Evolutionary conservation across 495 filamentous ascomycete genomes (phyloP).

Genomic region (Annulohypoxylon stygium): DNA sequence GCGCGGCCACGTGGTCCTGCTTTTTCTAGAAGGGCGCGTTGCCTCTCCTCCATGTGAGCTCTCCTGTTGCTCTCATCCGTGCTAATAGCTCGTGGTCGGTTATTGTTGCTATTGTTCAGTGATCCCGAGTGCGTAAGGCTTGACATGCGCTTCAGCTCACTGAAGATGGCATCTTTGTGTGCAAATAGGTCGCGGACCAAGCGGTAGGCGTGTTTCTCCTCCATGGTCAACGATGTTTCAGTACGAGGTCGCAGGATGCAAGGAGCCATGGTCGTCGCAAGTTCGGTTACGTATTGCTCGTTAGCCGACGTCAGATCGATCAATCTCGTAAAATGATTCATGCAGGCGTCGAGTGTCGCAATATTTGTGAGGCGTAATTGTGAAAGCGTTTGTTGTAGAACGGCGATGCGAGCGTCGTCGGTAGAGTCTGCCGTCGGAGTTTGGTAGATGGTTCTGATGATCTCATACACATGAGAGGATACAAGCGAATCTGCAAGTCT

Average conservation of each 20-base stretch:
- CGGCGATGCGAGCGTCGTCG: slow-evolving; percentile 81
- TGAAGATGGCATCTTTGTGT: slow-evolving; percentile 94
- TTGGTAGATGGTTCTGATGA: slow-evolving; percentile 96
- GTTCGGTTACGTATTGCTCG: slow-evolving; percentile 81
- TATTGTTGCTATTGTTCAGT: slow-evolving; percentile 63
- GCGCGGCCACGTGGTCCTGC: slow-evolving; percentile 73
- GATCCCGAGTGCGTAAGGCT: slow-evolving; percentile 71
- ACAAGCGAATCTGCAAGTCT: slow-evolving; percentile 84
- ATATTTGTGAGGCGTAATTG: slow-evolving; percentile 97
- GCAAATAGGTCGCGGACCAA: slow-evolving; percentile 93
- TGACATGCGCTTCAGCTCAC: slow-evolving; percentile 92
- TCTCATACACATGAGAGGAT: slow-evolving; percentile 98
- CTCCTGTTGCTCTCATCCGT: slow-evolving; percentile 97
- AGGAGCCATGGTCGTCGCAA: slow-evolving; percentile 84
- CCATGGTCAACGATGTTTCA: slow-evolving; percentile 91
- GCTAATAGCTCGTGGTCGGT: slow-evolving; percentile 87
- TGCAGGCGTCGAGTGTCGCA: slow-evolving; percentile 96
- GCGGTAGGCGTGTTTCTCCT: slow-evolving; percentile 93
- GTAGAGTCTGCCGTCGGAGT: slow-evolving; percentile 79
- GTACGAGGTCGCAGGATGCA: slow-evolving; percentile 88
- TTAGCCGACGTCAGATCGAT: slow-evolving; percentile 97
- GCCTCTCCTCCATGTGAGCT: slow-evolving; percentile 91
- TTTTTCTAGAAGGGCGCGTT: slow-evolving; percentile 81
- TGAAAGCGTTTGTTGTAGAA: slow-evolving; percentile 94
- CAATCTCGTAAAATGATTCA: slow-evolving; percentile 96